Base-by-base conservation (phyloP, 2,329 filamentous ascomycete genomes). In the Magnaporthales sp. region DNA sequence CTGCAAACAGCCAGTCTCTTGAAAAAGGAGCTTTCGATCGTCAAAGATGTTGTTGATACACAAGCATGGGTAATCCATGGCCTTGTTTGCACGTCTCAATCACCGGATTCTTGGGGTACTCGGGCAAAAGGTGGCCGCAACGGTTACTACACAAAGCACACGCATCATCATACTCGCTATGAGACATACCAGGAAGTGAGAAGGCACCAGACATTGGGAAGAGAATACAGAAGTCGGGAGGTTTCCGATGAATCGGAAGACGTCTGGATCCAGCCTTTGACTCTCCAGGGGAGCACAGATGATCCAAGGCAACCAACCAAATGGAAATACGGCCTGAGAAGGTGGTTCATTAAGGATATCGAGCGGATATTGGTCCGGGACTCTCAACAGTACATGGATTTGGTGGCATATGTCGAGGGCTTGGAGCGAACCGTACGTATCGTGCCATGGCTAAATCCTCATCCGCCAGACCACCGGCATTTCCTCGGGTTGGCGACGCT, bases 1-100 rank as follows among this genome's bases (percentile, higher is more conserved):
- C 77, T 81, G 66, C 76, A 78, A 64, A 74, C 75, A 19, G 73
- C 83, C 64, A 75, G 76, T 51, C 73, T 80, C 15, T 73, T 81
- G 0, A 74, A 76, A 22, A 77, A 81, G 66, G 80, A 83, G 31
- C 64, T 61, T 6, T 5, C n/a, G 10, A 31, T 78, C 22, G 74
- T 81, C 22, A 9, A n/a, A 6, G 22, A 6, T 27, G 54, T 27
- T 2, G 22, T 58, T 4, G 8, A 13, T 4, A 27, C 54, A 58
- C 54, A 58, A 27, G n/a, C 54, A 2, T 4, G 24, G n/a, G 54
- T 58, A 10, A 58, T 58, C 15, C 22, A 7, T 6, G 22, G 22
- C 3, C 54, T 58, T 58, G 22, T 10, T 7, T 58, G 4, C 54
- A 58, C 54, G n/a, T 58, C 22, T 58, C 54, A 27, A 27, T 24